phyloP scores from a whole-genome alignment of 2,329 filamentous ascomycete genomes.

The Leptographium wingfieldii region DNA sequence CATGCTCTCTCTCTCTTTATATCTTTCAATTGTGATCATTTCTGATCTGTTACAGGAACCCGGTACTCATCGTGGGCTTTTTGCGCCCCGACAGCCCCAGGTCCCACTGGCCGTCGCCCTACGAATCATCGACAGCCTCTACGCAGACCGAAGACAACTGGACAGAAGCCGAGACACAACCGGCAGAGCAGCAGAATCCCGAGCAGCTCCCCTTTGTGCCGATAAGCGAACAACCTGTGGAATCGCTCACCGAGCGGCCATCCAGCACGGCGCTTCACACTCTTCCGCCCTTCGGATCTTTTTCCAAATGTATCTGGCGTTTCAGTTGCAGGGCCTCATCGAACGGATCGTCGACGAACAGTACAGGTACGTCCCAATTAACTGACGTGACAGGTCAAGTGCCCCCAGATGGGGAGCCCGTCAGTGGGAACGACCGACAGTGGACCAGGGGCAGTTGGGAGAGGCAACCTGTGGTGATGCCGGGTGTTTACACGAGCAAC shows the following conservation, averaged over 20 bases:
- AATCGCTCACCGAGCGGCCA: background rate
- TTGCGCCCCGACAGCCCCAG: background rate
- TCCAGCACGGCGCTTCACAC: background rate
- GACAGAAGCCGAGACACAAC: background rate
- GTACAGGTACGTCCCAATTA: background rate
- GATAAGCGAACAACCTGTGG: background rate
- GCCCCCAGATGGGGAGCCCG: background rate
- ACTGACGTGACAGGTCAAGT: background rate
- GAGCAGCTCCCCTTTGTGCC: background rate
- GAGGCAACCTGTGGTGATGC: background rate
- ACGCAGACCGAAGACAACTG: background rate
- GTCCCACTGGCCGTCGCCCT: background rate
- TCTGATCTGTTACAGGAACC: background rate
- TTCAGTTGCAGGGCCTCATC: no score
- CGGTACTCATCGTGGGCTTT: background rate
- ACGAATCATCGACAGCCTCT: background rate
- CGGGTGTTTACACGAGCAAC: no score
- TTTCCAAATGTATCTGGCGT: background rate
- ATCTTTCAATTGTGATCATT: no score
- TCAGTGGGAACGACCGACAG: background rate
- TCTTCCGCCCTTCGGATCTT: background rate
- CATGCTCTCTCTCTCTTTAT: no score
- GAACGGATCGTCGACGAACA: background rate
- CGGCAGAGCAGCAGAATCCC: background rate
- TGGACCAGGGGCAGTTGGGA: background rate